Base-by-base conservation (phyloP, 78 protist species). In the Dictyostelium capitatum region DNA sequence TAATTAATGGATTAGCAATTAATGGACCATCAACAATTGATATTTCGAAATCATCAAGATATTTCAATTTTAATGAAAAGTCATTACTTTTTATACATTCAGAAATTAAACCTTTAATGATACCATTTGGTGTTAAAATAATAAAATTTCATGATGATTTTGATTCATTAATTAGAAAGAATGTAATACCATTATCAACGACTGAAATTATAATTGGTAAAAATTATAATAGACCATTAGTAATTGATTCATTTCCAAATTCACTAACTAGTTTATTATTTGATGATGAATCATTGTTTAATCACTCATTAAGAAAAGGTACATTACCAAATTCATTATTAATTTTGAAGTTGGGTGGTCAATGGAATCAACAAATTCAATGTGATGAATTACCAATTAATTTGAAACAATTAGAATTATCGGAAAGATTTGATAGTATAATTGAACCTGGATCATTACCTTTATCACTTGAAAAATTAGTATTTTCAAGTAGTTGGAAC, bases 1-100 rank as follows among this genome's bases (percentile, higher is more conserved):
- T 62, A 23, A 62, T 62, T 62, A 37, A 62, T 62, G 70, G 70
- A 11, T 62, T 62, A 23, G 70, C 70, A 23, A 62, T 62, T 25
- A 30, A 23, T 25, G 70, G 70, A 25, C 70, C 70, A 10, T 32
- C n/a, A 23, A 2, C 2, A 37, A 30, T 62, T 62, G 37, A 62
- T 62, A 25, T 62, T n/a, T 62, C 70, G 0, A 23, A 23, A 62
- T 25, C 70, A 62, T 62, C 70, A 0, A 37, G 28, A 62, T 19
- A 62, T 25, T 62, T 25, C 28, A 25, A 25, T 62, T 3, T 25
- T 11, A 37, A 62, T 7, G 70, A 62, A 25, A 17, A 12, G 3
- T 30, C n/a, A 62, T 32, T 62, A 25, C 28, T 19, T n/a, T 62
- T 62, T 62, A 62, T 6, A 25, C 28, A 20, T 62, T 25, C 43